phyloP scores from a whole-genome alignment of 2,329 filamentous ascomycete genomes.

The Ustulina deusta region DNA sequence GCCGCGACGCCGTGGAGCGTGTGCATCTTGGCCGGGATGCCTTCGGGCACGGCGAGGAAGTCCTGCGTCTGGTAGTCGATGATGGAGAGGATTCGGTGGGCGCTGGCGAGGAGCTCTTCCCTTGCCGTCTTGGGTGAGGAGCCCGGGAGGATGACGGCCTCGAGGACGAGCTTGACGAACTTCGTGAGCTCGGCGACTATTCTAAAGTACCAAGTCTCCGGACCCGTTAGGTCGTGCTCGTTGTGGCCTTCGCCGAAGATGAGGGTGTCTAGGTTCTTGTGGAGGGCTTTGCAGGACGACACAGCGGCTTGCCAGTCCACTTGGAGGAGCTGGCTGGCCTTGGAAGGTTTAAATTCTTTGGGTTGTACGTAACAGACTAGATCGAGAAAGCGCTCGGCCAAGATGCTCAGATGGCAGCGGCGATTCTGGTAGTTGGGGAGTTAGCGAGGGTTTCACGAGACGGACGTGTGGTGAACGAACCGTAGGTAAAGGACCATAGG shows the following conservation, averaged over 20 bases:
- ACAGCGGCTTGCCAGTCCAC: constrained; percentile 60
- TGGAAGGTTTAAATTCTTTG: constrained; percentile 62
- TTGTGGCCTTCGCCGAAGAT: constrained; percentile 15
- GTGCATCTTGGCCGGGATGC: constrained; percentile 36
- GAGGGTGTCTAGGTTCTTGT: constrained; percentile 33
- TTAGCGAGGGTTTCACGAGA: constrained; percentile 2
- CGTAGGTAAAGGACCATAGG: constrained; percentile 64
- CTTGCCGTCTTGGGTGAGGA: constrained; percentile 27
- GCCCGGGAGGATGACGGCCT: constrained; percentile 20
- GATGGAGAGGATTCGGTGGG: constrained; percentile 17
- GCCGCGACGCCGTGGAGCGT: constrained; percentile 49
- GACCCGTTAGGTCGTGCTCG: constrained; percentile 32
- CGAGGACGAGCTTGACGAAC: constrained; percentile 37
- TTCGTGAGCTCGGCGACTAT: constrained; percentile 39
- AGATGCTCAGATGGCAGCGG: constrained; percentile 62
- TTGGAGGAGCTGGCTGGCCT: constrained; percentile 52
- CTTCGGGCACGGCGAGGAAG: constrained; percentile 39
- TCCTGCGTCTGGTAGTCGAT: constrained; percentile 40
- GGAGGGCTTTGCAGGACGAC: constrained; percentile 50
- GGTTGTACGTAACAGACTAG: constrained; percentile 62
- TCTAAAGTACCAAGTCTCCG: constrained; percentile 43
- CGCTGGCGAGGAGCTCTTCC: constrained; percentile 16
- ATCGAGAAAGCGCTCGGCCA: constrained; percentile 65
- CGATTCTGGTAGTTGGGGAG: constrained; percentile 54
- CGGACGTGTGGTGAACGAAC: constrained; percentile 53